Percentiles rank a stretch among this genome's conserved stretches.
Conservation (phyloP, 148 eudicot genomes). For the Rhododendron mucronatum region DNA sequence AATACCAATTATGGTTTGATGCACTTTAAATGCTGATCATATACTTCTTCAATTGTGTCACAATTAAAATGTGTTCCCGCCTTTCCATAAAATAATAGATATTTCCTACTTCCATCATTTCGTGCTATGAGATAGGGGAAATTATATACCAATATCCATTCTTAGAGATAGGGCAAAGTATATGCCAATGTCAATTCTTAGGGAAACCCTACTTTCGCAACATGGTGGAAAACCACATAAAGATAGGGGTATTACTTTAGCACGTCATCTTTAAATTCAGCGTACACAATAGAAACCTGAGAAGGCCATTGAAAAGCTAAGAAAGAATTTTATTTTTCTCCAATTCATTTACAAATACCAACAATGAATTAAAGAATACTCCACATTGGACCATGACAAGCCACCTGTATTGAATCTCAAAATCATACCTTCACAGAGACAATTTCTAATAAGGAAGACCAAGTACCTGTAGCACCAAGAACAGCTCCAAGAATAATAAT, state of each 20-base stretch:
- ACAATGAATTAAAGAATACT: background rate
- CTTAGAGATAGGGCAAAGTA: background rate
- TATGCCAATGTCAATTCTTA: background rate
- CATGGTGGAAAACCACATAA: background rate
- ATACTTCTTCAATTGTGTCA: too few relatives aligned
- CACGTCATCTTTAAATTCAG: background rate
- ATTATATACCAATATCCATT: too few relatives aligned
- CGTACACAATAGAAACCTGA: background rate
- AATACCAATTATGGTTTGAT: too few relatives aligned
- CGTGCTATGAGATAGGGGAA: background rate
- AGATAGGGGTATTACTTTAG: background rate
- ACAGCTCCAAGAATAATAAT: slow-evolving; percentile 49
- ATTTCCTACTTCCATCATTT: background rate
- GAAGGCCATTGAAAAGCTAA: background rate
- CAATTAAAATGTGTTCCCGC: too few relatives aligned
- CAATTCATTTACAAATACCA: background rate
- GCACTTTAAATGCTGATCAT: too few relatives aligned
- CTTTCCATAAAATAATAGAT: background rate
- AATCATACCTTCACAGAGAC: slow-evolving; percentile 38
- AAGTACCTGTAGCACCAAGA: slow-evolving; percentile 61
- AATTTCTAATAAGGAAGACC: slow-evolving; percentile 54
- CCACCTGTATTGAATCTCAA: background rate
- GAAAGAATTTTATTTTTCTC: background rate
- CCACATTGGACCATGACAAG: background rate
- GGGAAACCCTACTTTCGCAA: background rate